These are phyloP conservation scores for Blastomyces parvus DNA, from an alignment of 2,329 filamentous ascomycete genomes.

Conservation along the genomic window DNA sequence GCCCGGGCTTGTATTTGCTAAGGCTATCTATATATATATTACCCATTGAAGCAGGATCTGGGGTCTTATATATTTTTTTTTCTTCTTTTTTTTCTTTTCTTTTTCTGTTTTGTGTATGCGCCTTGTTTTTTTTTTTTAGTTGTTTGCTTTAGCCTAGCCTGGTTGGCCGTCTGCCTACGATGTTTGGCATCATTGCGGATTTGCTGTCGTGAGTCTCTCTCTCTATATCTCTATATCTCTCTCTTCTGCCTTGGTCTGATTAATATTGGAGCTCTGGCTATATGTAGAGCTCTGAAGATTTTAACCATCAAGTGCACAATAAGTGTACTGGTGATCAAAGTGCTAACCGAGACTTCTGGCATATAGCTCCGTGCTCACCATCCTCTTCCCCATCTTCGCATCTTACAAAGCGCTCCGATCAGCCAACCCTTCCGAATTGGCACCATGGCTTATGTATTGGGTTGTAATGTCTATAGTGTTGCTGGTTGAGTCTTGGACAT, in stretches of 20 bases:
- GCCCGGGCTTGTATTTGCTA: background rate
- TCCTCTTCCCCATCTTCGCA: constrained; percentile 90
- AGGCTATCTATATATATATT: no score
- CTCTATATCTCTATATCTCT: no score
- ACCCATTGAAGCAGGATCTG: background rate
- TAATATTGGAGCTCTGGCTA: background rate
- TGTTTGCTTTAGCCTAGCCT: background rate
- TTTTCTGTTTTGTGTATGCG: background rate
- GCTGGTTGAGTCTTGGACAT: constrained; percentile 75
- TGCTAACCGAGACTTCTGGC: constrained; percentile 20
- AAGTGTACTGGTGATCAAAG: constrained; percentile 12
- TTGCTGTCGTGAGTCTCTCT: constrained; percentile 58
- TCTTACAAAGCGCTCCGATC: constrained; percentile 97
- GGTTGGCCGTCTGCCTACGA: constrained; percentile 28
- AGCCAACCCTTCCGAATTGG: constrained; percentile 75
- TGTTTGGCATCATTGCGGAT: constrained; percentile 72
- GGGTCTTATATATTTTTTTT: background rate
- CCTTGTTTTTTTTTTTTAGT: no score
- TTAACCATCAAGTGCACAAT: background rate
- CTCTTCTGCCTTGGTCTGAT: background rate
- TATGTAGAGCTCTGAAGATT: background rate
- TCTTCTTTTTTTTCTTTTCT: background rate
- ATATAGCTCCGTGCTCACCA: constrained; percentile 74
- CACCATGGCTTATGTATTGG: constrained; percentile 99
- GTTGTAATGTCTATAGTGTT: constrained; percentile 76